phyloP scores from a whole-genome alignment of 75 land plant species.

The Cunninghamia lanceolata region DNA sequence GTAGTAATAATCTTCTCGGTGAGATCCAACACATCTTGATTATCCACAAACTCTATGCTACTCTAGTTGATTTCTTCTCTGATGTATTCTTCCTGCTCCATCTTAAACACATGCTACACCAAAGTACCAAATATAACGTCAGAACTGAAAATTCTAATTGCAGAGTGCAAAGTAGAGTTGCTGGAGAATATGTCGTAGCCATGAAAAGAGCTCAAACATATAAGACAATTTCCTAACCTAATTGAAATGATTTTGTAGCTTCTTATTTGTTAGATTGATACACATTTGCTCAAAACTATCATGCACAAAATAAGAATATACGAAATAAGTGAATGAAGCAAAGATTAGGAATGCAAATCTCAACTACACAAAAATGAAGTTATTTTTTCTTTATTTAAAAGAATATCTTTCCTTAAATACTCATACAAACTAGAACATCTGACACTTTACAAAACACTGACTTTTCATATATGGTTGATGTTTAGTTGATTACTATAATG shows the following conservation, averaged over 20 bases:
- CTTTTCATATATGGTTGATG: neutral
- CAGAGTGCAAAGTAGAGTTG: neutral
- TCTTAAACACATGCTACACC: slow-evolving; percentile 94
- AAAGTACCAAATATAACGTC: neutral
- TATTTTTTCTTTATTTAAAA: neutral
- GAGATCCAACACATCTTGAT: slow-evolving; percentile 91
- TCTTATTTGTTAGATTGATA: slow-evolving; percentile 74
- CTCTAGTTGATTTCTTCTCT: slow-evolving; percentile 96
- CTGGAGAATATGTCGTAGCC: neutral
- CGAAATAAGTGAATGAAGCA: neutral
- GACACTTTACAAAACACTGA: neutral
- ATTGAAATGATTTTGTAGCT: slow-evolving; percentile 78
- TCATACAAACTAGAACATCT: neutral
- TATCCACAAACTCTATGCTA: slow-evolving; percentile 91
- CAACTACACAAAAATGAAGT: neutral
- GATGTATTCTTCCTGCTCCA: slow-evolving; percentile 95
- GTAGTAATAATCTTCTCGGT: slow-evolving; percentile 67
- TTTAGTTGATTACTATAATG: neutral
- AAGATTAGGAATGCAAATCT: neutral
- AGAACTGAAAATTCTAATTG: neutral
- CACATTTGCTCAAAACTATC: slow-evolving; percentile 74
- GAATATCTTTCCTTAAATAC: neutral
- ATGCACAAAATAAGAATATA: neutral
- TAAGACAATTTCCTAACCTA: slow-evolving; percentile 31
- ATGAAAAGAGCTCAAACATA: neutral